A percentile compares a stretch with the other conserved stretches of the same genome.
Conservation (phyloP, 139 green algal species). For the Monoraphidium neglectum region DNA sequence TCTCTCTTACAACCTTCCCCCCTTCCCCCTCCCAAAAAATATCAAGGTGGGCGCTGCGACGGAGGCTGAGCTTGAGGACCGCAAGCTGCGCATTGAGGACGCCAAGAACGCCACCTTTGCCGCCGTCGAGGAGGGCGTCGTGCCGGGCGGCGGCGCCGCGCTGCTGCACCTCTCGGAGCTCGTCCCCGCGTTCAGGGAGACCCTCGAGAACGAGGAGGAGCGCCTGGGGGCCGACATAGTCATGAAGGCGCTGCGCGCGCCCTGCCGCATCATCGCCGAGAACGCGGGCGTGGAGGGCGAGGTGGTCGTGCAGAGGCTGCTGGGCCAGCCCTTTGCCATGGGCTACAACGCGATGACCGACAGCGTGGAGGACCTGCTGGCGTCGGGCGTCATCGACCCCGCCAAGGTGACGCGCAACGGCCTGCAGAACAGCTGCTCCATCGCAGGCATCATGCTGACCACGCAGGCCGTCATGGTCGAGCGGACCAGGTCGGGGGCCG, state of each 20-base stretch:
- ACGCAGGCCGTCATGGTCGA: slow-evolving; percentile 97
- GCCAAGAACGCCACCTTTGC: slow-evolving; percentile 99
- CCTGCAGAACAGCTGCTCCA: slow-evolving; percentile 89
- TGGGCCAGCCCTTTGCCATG: slow-evolving; percentile 83
- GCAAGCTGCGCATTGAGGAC: slow-evolving; percentile 99
- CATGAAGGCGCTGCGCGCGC: slow-evolving; percentile 79
- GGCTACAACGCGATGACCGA: slow-evolving; percentile 95
- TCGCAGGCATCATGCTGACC: slow-evolving; percentile 99
- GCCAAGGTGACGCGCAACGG: slow-evolving; percentile 95
- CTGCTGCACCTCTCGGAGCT: slow-evolving; percentile 92
- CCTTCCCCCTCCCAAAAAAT: no score
- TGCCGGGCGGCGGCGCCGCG: slow-evolving; percentile 85
- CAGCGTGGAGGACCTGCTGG: slow-evolving; percentile 77
- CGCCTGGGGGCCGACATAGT: slow-evolving; percentile 94
- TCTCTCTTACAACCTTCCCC: no score
- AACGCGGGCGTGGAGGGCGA: slow-evolving; percentile 77
- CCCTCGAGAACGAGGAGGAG: slow-evolving; percentile 88
- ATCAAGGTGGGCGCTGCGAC: slow-evolving; percentile 94
- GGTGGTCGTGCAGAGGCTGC: slow-evolving; percentile 90
- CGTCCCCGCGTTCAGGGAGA: slow-evolving; percentile 83
- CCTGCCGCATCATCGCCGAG: slow-evolving; percentile 70
- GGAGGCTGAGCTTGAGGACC: slow-evolving; percentile 98
- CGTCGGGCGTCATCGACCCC: slow-evolving; percentile 94
- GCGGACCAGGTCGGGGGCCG: slow-evolving; percentile 34
- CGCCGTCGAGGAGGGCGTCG: slow-evolving; percentile 93